phyloP scores from a whole-genome alignment of 2,329 filamentous ascomycete species.

The Blastomyces silverae region DNA sequence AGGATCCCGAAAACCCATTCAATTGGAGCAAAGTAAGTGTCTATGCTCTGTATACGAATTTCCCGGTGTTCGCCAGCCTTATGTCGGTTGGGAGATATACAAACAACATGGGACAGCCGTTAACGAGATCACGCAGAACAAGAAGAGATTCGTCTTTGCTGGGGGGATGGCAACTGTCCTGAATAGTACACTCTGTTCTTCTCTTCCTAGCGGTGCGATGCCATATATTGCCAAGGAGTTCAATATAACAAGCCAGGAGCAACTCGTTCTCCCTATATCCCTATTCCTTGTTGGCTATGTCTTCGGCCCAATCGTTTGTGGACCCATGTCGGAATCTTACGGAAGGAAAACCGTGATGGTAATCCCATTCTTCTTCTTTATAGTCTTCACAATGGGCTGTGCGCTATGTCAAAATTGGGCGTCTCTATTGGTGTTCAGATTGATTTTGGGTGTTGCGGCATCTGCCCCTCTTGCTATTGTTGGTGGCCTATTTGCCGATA shows the following conservation, averaged over 20 bases:
- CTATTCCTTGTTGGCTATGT: constrained; percentile 39
- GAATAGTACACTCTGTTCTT: constrained; percentile 39
- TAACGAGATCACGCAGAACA: constrained; percentile 21
- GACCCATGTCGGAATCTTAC: constrained; percentile 40
- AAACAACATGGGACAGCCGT: background rate
- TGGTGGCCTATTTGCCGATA: constrained; percentile 44
- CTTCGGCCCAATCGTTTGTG: constrained; percentile 41
- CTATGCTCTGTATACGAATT: background rate
- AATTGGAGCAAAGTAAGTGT: constrained; percentile 31
- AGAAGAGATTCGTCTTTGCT: constrained; percentile 33
- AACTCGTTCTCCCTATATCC: constrained; percentile 37
- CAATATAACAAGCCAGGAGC: constrained; percentile 29
- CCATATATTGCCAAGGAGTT: constrained; percentile 35
- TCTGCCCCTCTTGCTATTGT: constrained; percentile 42
- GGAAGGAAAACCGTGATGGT: constrained; percentile 44
- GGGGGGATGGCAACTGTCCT: constrained; percentile 33
- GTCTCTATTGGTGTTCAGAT: constrained; percentile 40
- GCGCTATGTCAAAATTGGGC: constrained; percentile 41
- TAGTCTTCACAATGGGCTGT: constrained; percentile 40
- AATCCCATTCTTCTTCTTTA: constrained; percentile 44
- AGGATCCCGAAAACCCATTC: constrained; percentile 32
- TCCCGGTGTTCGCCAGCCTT: background rate
- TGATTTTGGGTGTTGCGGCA: constrained; percentile 41
- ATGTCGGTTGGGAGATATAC: background rate
- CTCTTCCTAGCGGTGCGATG: constrained; percentile 37